Base-by-base conservation (phyloP, 2,329 filamentous ascomycete species). In the Alternaria brassicicola region DNA sequence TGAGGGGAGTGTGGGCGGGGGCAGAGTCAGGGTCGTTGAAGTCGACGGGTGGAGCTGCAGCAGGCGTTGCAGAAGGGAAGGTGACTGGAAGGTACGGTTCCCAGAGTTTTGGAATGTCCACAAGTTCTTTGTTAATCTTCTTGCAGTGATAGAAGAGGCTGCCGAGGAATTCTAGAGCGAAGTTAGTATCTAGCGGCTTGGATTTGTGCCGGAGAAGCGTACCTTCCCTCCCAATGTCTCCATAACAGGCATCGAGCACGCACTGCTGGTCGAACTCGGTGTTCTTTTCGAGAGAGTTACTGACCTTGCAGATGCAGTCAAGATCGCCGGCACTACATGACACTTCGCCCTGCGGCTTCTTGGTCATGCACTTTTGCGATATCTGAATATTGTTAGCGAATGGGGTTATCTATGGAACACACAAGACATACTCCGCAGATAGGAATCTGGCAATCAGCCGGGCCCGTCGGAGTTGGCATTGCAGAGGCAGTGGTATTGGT, bases 251-350 rank as follows among this genome's bases (percentile, higher is more conserved):
- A 3, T 62, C 59, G 17, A 62, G 49, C 1, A 68, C 42, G 21
- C 67, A 68, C 6, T 56, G 47, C 19, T 55, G 55, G 4, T 57
- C 51, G 48, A 69, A 67, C 9, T 65, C 43, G 0, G 52, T 51
- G 19, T 63, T 69, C 1, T 55, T 53, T 0, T 30, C 57, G 5
- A 68, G 41, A 1, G 59, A 62, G 19, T 55, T 62, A 47, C 63
- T 64, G 33, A 33, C 31, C 3, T 58, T 57, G 56, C 65, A 69
- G 28, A 69, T 63, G 31, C 64, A 69, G 7, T 53, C 38, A 2
- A 69, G 49, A 2, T 68, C 60, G 6, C 47, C 38, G 2, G 41
- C 19, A 2, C 26, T n/a, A 33, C 67, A 68, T 1, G 43, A 41
- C 12, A 54, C 45, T 3, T 52, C 51, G 1, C 33, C 57, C 13